phyloP scores from a whole-genome alignment of 2,329 filamentous ascomycete genomes.

The Teratosphaeria gauchensis region DNA sequence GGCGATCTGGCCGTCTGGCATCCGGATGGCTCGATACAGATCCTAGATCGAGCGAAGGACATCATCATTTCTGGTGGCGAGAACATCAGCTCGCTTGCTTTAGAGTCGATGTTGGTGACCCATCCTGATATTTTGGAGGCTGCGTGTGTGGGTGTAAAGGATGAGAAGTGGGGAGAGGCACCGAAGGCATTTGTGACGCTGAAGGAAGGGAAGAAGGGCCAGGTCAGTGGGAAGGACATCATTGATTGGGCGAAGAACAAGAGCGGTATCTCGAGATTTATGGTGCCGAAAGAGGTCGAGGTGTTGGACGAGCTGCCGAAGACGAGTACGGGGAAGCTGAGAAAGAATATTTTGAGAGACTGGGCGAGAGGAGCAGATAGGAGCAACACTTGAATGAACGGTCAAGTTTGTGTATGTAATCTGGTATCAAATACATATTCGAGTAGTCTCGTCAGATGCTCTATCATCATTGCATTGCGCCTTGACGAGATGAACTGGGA shows the following conservation, averaged over 20 bases:
- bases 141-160: conserved; percentile 77
- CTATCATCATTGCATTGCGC: no score
- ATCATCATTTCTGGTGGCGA: conserved; percentile 97
- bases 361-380: conserved; percentile 59
- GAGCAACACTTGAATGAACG: conserved; percentile 7
- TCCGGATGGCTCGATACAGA: conserved; percentile 80
- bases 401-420: background rate
- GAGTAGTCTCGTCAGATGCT: no score
- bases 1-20: conserved; percentile 93
- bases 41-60: conserved; percentile 88
- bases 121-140: conserved; percentile 87
- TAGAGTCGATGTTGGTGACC: conserved; percentile 80
- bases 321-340: conserved; percentile 92
- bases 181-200: conserved; percentile 89
- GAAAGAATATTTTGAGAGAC: conserved; percentile 84
- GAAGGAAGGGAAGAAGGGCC: conserved; percentile 49
- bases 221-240: conserved; percentile 55
- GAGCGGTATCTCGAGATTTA: conserved; percentile 78
- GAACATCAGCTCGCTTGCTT: conserved; percentile 88
- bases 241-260: conserved; percentile 79
- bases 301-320: conserved; percentile 84
- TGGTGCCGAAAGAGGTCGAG: conserved; percentile 67
- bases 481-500: no score
- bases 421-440: background rate
- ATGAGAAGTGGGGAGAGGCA: conserved; percentile 90